Percentiles rank a stretch among this genome's conserved stretches.
Conservation (phyloP, 2,329 filamentous ascomycete genomes). For the Colletotrichum tabaci region DNA sequence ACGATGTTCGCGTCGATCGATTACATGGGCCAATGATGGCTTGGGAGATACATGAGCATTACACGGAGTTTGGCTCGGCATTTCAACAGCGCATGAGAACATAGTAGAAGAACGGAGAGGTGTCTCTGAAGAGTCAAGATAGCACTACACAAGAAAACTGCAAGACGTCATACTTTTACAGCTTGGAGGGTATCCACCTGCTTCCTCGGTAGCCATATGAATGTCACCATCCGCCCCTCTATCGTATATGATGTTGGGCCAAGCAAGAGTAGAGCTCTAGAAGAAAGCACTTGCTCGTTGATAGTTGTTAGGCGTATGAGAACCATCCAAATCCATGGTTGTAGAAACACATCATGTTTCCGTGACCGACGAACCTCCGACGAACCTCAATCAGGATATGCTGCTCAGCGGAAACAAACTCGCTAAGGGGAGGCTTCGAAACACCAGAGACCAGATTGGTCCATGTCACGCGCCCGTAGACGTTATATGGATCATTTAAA, state of each 20-base stretch:
- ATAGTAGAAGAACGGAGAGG: conserved; percentile 1
- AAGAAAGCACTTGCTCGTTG: neutral
- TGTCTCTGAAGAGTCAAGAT: neutral
- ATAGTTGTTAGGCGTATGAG: neutral
- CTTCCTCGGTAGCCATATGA: neutral
- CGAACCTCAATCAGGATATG: neutral
- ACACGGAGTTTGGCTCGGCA: conserved; percentile 17
- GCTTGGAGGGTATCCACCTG: neutral
- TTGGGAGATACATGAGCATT: conserved; percentile 16
- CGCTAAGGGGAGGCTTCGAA: neutral
- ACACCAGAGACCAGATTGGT: neutral
- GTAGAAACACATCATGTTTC: neutral
- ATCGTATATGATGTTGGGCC: too few species aligned
- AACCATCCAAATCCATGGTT: neutral
- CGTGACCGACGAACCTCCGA: neutral
- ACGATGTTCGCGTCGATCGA: neutral
- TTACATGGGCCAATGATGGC: neutral
- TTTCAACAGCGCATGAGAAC: conserved; percentile 4
- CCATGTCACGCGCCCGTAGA: neutral
- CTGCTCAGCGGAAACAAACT: neutral
- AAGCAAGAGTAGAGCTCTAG: neutral
- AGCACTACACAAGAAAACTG: neutral
- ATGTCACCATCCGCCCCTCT: too few species aligned
- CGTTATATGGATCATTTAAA: neutral
- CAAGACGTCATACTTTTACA: too few species aligned